Conservation (phyloP, 2,329 filamentous ascomycete species). For the Helotiales sp. region DNA sequence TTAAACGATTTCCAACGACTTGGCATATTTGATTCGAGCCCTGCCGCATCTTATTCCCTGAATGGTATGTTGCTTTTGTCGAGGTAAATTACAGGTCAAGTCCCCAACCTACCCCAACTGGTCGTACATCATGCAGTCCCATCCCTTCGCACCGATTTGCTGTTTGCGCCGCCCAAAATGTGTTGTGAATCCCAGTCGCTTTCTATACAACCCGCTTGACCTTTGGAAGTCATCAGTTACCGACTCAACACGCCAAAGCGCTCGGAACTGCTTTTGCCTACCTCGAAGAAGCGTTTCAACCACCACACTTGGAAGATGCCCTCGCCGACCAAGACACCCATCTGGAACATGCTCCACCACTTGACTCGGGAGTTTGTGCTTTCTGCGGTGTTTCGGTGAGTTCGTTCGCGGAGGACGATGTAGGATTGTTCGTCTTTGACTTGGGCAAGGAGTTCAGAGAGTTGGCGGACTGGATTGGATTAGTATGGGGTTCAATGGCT, state of each 20-base stretch:
- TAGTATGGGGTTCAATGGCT: background rate
- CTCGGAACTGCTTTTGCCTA: constrained; percentile 46
- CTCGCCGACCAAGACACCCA: constrained; percentile 85
- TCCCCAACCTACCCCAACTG: constrained; percentile 7
- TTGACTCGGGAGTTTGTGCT: constrained; percentile 97
- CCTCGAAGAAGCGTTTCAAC: constrained; percentile 97
- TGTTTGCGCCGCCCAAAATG: constrained; percentile 35
- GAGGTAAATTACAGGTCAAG: constrained; percentile 24
- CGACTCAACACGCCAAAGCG: constrained; percentile 40
- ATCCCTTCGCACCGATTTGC: constrained; percentile 22
- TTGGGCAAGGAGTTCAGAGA: constrained; percentile 84
- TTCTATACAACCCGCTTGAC: constrained; percentile 69
- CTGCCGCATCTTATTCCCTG: background rate
- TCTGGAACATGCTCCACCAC: constrained; percentile 99
- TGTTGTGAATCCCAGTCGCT: constrained; percentile 27
- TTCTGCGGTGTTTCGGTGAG: constrained; percentile 97
- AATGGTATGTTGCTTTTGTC: constrained; percentile 16
- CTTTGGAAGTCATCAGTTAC: constrained; percentile 43
- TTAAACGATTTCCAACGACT: background rate
- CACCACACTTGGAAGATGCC: constrained; percentile 99
- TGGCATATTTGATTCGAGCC: background rate
- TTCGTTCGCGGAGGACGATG: constrained; percentile 92
- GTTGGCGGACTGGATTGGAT: constrained; percentile 67
- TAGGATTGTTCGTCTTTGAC: constrained; percentile 99
- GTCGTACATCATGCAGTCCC: constrained; percentile 25